These are phyloP conservation scores for Mycena polygramma DNA, from an alignment of 768 basidiomycete genomes.

Conservation along the genomic window DNA sequence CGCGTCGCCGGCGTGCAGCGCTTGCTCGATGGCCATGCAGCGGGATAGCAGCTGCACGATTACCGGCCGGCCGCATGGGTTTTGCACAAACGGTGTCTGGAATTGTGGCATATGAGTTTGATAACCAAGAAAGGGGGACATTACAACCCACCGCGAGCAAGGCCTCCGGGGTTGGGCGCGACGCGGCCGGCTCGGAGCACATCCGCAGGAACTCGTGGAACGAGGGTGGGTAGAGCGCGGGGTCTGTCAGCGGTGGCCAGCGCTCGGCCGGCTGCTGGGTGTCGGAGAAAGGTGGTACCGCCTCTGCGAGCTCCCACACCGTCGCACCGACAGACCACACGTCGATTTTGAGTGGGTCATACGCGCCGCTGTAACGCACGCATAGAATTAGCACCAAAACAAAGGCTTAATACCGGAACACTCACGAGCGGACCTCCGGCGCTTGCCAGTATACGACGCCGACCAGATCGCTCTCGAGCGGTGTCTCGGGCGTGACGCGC, in stretches of 20 bases:
- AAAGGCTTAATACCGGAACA: too few relatives aligned
- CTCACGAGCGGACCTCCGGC: constrained; percentile 82
- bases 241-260: constrained; percentile 73
- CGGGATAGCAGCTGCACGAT: constrained; percentile 75
- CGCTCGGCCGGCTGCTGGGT: constrained; percentile 68
- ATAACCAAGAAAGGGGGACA: too few relatives aligned
- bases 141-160: constrained; percentile 75
- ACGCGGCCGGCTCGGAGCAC: constrained; percentile 72
- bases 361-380: constrained; percentile 63
- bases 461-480: constrained; percentile 68
- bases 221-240: constrained; percentile 71
- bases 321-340: constrained; percentile 89
- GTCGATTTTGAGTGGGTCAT: constrained; percentile 82
- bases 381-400: neutral
- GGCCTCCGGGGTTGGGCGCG: constrained; percentile 68
- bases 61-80: constrained; percentile 77
- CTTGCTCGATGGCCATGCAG: constrained; percentile 76
- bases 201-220: constrained; percentile 81
- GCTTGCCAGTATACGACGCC: constrained; percentile 91
- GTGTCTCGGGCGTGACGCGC: constrained; percentile 63
- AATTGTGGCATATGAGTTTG: too few relatives aligned
- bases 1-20: constrained; percentile 45
- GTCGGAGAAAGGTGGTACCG: constrained; percentile 78
- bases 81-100: constrained; percentile 76
- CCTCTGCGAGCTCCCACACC: constrained; percentile 85